Evolutionary conservation across 495 filamentous ascomycete species (phyloP), one percentile per base, ranked within the genome.

Genomic region (Diplogelasinospora grovesii): DNA sequence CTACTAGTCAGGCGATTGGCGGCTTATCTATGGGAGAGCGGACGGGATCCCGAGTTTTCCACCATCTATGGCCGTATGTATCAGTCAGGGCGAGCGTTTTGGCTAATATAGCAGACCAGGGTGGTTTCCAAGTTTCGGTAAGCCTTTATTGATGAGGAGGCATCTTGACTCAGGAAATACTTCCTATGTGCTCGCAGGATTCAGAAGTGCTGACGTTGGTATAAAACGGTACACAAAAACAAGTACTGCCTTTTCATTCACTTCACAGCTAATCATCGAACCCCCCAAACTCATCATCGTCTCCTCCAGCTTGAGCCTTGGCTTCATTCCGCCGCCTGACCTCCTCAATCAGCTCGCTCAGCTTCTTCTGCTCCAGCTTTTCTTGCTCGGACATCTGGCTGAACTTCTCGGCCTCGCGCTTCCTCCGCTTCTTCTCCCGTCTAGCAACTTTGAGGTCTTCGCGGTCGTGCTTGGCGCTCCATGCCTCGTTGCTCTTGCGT

Each of bases 381-480:
- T 95, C 84, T 45, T 81, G 80, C 9, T 80, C 77, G 0, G 77
- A 82, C 77, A 96, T 82, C 55, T 74, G 75, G 29, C 74, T 74
- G 63, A 70, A 61, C 48, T 69, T 67, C 57, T 85, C 79, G 34
- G 78, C 74, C 56, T 93, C 85, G 33, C 81, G 73, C 58, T 77
- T 81, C 35, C 74, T 71, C 37, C 75, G 68, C 63, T 89, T 89
- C 70, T 80, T 81, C 43, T 89, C 87, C 35, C 83, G 72, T 43
- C 86, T 70, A 47, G 61, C 70, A 36, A 79, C 72, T 43, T 78
- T 80, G 40, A 74, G 62, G 1, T 83, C 81, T 44, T 81, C 80
- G 18, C 69, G 64, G 28, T 90, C 86, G 19, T 75, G 68, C 63
- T 96, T 90, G 23, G 74, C 73, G 57, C 83, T 93, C 92, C 92